A percentile compares a stretch with the other conserved stretches of the same genome.
Evolutionary conservation across 1,284 basidiomycete genomes (phyloP).

Genomic region (Ceratobasidium sp.): DNA sequence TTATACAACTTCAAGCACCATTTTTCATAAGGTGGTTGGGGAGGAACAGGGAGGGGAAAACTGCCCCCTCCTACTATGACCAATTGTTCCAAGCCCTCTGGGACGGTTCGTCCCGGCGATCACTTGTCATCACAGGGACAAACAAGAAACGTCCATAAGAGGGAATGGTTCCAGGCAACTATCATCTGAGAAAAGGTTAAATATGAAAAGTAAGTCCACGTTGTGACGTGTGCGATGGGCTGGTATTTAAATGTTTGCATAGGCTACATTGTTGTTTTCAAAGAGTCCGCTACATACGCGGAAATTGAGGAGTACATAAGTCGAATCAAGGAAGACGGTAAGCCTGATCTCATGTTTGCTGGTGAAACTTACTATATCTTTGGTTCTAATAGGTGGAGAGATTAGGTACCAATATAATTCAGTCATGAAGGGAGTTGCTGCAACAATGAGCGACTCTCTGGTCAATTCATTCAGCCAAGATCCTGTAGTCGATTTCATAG

Average conservation of each 20-base stretch:
- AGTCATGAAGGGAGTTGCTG: slow-evolving; percentile 13
- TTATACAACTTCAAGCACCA: not conserved
- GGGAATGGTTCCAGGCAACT: slow-evolving; percentile 9
- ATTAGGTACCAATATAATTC: slow-evolving; percentile 23
- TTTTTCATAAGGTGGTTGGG: not conserved
- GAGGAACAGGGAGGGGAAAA: not conserved
- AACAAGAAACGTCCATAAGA: slow-evolving; percentile 5
- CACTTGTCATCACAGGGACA: slow-evolving; percentile 18
- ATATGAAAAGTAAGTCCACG: not conserved
- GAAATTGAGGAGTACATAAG: slow-evolving; percentile 12
- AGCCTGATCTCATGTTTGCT: not conserved
- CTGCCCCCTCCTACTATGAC: not conserved
- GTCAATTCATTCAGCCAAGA: slow-evolving; percentile 13
- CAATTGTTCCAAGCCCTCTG: slow-evolving; percentile 12
- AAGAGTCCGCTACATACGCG: slow-evolving; percentile 11
- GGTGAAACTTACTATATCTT: not conserved
- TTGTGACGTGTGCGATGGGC: not conserved
- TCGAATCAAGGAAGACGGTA: slow-evolving; percentile 2
- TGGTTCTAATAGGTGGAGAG: not conserved
- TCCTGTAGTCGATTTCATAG: slow-evolving; percentile 1
- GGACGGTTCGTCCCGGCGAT: slow-evolving; percentile 15
- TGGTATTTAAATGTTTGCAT: not conserved
- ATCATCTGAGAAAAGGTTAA: not conserved
- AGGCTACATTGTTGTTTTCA: slow-evolving; percentile 31
- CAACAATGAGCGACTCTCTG: not conserved